Evolutionary conservation across 23 red algal genomes (phyloP), one percentile per base, ranked within the genome.

Genomic region (Agarophyton chilense): DNA sequence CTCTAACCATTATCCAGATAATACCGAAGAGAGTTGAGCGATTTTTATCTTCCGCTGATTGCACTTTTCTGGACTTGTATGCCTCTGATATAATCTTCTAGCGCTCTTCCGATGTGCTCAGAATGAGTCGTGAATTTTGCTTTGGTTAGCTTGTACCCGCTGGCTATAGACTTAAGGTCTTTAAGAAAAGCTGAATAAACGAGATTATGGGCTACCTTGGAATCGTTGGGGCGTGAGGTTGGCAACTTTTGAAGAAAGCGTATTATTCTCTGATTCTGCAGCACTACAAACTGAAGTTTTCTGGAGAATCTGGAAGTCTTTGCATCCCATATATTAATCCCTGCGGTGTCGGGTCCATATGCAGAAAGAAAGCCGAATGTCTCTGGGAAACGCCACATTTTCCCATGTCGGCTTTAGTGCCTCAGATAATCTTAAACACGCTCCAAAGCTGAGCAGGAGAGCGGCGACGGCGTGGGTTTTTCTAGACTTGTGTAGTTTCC

Each of bases 381-480:
- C 75, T 47, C 75, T 47, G 10, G 47, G 47, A 35, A 79, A 40
- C 9, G 18, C 45, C n/a, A 24, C 1, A 0, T 56, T 10, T 22
- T 14, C 45, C 75, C 75, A 79, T 9, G n/a, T 79, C 13, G 56
- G 26, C n/a, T 79, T 79, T 18, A 79, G 4, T 25, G 75, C 53
- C 49, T 79, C 47, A 22, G 49, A 56, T 9, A 79, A 43, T 52
- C 50, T 54, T 2, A 60, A 22, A 47, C 53, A 79, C 32, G 47
- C 44, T 0, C 39, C 43, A 36, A 35, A 79, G 49, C 49, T 35
- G 40, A 79, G 17, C 21, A 79, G 53, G 10, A 79, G 53, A 9
- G 36, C 75, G 21, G 11, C 42, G 9, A 38, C 11, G 12, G 61
- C 3, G 2, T 66, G 61, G 22, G 34, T 38, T 34, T 11, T 21